phyloP scores from a whole-genome alignment of 371 early-diverging fungal species.

The Syncephalis fuscata region DNA sequence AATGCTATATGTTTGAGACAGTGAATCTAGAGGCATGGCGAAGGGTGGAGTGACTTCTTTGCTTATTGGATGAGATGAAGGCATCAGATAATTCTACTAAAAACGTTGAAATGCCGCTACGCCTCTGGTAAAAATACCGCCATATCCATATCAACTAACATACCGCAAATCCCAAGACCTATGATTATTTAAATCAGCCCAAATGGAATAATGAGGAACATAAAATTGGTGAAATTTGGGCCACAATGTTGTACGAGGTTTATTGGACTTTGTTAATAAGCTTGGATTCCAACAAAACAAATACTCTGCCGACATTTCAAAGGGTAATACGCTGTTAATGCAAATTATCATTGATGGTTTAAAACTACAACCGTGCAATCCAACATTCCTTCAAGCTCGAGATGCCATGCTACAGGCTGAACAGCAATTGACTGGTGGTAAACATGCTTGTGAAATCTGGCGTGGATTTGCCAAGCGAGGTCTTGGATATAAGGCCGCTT shows the following conservation, averaged over 20 bases:
- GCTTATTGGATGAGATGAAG: constrained; percentile 49
- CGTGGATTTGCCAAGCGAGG: constrained; percentile 81
- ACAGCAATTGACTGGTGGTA: constrained; percentile 45
- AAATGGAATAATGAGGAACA: constrained; percentile 60
- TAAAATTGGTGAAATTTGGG: constrained; percentile 91
- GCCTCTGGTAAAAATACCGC: constrained; percentile 63
- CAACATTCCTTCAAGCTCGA: constrained; percentile 73
- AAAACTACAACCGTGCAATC: constrained; percentile 83
- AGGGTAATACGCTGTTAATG: constrained; percentile 68
- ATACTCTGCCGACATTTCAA: neutral
- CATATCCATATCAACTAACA: constrained; percentile 71
- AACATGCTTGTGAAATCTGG: constrained; percentile 69
- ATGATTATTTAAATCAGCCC: constrained; percentile 41
- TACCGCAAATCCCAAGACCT: constrained; percentile 71
- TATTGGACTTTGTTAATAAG: constrained; percentile 53
- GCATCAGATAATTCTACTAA: constrained; percentile 27
- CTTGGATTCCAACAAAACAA: constrained; percentile 34
- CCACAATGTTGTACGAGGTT: constrained; percentile 73
- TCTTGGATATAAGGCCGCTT: constrained; percentile 34
- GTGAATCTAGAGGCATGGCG: constrained; percentile 14
- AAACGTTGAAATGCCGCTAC: constrained; percentile 58
- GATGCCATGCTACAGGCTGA: constrained; percentile 50
- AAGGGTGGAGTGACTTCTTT: constrained; percentile 40
- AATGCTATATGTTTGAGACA: constrained; percentile 12
- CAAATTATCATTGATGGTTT: constrained; percentile 45